Conservation (phyloP, 2,329 filamentous ascomycete species). For the Paraphaeosphaeria minitans region DNA sequence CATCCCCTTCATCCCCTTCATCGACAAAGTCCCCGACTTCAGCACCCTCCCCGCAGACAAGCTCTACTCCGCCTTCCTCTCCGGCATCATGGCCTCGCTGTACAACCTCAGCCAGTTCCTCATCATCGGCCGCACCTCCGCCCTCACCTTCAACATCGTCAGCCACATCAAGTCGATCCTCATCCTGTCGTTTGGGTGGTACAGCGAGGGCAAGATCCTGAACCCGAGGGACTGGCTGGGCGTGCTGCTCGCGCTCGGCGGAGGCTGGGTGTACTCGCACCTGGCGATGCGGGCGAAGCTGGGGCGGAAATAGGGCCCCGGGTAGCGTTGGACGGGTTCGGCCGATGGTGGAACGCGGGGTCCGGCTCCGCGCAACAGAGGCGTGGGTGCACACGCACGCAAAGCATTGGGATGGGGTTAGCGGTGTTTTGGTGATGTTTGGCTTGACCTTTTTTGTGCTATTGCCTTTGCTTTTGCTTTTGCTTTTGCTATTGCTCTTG, state of each 20-base stretch:
- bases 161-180: constrained; percentile 54
- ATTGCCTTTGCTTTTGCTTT: too few species aligned
- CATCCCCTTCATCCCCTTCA: constrained; percentile 50
- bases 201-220: constrained; percentile 51
- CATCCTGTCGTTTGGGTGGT: constrained; percentile 54
- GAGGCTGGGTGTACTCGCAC: constrained; percentile 54
- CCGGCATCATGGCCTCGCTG: constrained; percentile 51
- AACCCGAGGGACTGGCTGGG: constrained; percentile 49
- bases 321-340: too few species aligned
- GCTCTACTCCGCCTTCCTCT: constrained; percentile 48
- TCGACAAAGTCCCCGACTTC: constrained; percentile 50
- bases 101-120: constrained; percentile 52
- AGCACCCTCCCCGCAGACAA: constrained; percentile 47
- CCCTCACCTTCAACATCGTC: constrained; percentile 49
- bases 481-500: too few species aligned
- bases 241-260: constrained; percentile 52
- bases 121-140: constrained; percentile 48
- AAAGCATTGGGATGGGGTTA: constrained; percentile 5
- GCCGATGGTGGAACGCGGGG: too few species aligned
- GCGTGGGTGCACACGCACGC: constrained; percentile 3
- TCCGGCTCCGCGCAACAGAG: not conserved
- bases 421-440: not conserved
- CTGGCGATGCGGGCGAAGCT: constrained; percentile 45
- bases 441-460: not conserved
- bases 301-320: constrained; percentile 34